These are phyloP conservation scores for Trametes cingulata DNA, from an alignment of 768 basidiomycete species.

Conservation along the genomic window DNA sequence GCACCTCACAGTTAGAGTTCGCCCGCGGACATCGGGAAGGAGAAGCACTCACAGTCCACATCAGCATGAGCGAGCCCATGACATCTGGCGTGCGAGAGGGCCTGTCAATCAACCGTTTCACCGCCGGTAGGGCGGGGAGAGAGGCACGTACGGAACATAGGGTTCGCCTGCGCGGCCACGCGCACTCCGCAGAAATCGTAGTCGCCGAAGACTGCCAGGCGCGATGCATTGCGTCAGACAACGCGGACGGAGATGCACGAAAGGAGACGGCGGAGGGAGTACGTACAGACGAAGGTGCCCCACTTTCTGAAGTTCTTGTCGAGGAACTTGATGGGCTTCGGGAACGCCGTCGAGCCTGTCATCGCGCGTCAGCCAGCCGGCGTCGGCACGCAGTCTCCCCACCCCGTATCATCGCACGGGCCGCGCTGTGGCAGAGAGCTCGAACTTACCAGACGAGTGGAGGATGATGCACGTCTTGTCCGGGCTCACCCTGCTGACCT, in stretches of 20 bases:
- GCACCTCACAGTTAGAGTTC: not conserved
- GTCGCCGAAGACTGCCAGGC: slow-evolving; percentile 18
- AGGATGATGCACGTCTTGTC: slow-evolving; percentile 9
- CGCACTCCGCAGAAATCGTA: slow-evolving; percentile 25
- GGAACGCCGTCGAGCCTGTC: slow-evolving; percentile 24
- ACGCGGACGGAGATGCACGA: not conserved
- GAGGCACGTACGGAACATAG: slow-evolving; percentile 30
- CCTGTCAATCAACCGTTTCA: not conserved
- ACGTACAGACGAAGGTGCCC: slow-evolving; percentile 17
- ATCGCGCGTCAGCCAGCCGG: not conserved
- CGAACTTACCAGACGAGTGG: slow-evolving; percentile 25
- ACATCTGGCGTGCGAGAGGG: not conserved
- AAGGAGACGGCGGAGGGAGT: not conserved
- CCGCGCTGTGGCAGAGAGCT: not conserved
- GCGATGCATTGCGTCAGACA: not conserved
- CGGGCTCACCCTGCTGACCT: slow-evolving; percentile 12
- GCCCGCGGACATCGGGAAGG: not conserved
- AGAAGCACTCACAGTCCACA: slow-evolving; percentile 9
- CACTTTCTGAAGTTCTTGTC: slow-evolving; percentile 22
- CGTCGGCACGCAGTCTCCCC: too few species aligned
- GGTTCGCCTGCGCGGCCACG: slow-evolving; percentile 25
- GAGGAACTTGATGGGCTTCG: slow-evolving; percentile 22
- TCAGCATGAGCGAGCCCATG: slow-evolving; percentile 14
- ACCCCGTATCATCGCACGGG: not conserved
- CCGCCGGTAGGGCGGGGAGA: not conserved